These are phyloP conservation scores for Dentipellis fragilis DNA, from an alignment of 768 basidiomycete species.

Conservation along the genomic window DNA sequence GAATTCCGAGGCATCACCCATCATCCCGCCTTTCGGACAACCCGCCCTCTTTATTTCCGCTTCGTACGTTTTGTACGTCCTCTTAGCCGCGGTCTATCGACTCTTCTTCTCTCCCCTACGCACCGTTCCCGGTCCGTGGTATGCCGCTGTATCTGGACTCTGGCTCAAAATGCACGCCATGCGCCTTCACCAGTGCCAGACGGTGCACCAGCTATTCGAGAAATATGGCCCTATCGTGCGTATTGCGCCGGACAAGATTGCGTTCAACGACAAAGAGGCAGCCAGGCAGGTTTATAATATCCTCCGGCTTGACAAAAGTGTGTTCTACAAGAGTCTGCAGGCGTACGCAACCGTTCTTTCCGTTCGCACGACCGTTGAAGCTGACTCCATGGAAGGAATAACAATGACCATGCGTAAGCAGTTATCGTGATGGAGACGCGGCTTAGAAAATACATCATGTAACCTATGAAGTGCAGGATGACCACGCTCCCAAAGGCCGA, in stretches of 20 bases:
- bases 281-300: slow-evolving; percentile 63
- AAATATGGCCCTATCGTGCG: slow-evolving; percentile 66
- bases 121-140: slow-evolving; percentile 70
- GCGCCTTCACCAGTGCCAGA: slow-evolving; percentile 61
- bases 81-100: slow-evolving; percentile 22
- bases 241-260: slow-evolving; percentile 68
- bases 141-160: slow-evolving; percentile 57
- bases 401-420: slow-evolving; percentile 70
- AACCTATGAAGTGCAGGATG: slow-evolving; percentile 39
- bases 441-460: slow-evolving; percentile 6
- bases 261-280: slow-evolving; percentile 62
- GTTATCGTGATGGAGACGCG: slow-evolving; percentile 30
- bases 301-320: slow-evolving; percentile 76
- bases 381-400: slow-evolving; percentile 41
- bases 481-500: slow-evolving; percentile 66
- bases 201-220: slow-evolving; percentile 53
- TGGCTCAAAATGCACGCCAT: slow-evolving; percentile 61
- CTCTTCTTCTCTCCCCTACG: slow-evolving; percentile 57
- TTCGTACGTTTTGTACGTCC: slow-evolving; percentile 5
- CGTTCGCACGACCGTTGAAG: slow-evolving; percentile 13
- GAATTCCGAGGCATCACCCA: too few species aligned
- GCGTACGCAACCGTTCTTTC: slow-evolving; percentile 41
- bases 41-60: too few species aligned
- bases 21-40: too few species aligned
- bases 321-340: slow-evolving; percentile 69